phyloP scores from a whole-genome alignment of 2,329 filamentous ascomycete species.

The Allantophomopsis cytisporea region DNA sequence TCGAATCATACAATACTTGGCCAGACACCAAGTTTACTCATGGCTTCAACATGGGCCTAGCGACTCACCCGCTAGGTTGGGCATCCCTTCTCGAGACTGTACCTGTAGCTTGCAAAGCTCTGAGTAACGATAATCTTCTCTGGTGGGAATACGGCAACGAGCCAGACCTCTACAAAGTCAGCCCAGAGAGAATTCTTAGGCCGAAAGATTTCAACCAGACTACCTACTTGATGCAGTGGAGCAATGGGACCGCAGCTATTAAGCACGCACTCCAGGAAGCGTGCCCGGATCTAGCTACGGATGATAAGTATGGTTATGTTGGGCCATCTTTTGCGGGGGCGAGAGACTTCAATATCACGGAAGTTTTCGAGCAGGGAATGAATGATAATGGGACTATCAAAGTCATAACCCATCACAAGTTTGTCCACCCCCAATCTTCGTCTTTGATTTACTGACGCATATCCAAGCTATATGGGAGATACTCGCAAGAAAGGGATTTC shows the following conservation, averaged over 20 bases:
- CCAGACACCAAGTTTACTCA: slow-evolving; percentile 41
- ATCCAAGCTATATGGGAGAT: slow-evolving; percentile 44
- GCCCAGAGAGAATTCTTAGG: slow-evolving; percentile 35
- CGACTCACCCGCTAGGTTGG: slow-evolving; percentile 26
- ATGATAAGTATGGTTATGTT: slow-evolving; percentile 32
- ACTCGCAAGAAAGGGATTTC: slow-evolving; percentile 46
- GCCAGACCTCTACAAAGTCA: slow-evolving; percentile 42
- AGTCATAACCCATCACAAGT: slow-evolving; percentile 47
- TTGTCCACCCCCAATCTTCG: slow-evolving; percentile 8
- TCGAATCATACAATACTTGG: slow-evolving; percentile 47
- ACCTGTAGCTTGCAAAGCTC: slow-evolving; percentile 39
- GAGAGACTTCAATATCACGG: slow-evolving; percentile 30
- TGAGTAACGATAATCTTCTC: slow-evolving; percentile 34
- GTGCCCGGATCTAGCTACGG: slow-evolving; percentile 33
- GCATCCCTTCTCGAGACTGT: slow-evolving; percentile 38
- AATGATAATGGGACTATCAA: slow-evolving; percentile 23
- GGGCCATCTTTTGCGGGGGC: slow-evolving; percentile 44
- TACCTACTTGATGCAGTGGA: slow-evolving; percentile 42
- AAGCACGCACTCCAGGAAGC: slow-evolving; percentile 25
- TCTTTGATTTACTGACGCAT: slow-evolving; percentile 1
- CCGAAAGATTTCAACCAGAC: slow-evolving; percentile 37
- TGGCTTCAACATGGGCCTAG: slow-evolving; percentile 44
- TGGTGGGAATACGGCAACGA: slow-evolving; percentile 54
- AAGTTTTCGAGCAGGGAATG: slow-evolving; percentile 33
- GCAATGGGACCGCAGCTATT: slow-evolving; percentile 37